Conservation (phyloP, 257 asterid species). For the Ilex aquifolium region DNA sequence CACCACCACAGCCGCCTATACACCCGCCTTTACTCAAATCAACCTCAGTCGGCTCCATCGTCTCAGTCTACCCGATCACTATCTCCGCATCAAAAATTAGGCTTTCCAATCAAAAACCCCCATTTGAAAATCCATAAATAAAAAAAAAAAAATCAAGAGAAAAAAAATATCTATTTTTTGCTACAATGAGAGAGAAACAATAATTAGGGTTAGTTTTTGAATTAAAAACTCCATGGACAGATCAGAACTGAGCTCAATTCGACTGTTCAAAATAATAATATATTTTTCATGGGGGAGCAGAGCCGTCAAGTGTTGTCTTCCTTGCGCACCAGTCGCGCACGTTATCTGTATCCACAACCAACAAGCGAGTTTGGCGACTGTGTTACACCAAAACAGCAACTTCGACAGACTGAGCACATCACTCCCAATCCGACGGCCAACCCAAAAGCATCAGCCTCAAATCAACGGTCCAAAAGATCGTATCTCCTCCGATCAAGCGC, state of each 20-base stretch:
- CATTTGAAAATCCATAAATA: too few relatives aligned
- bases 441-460: neutral
- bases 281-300: too few relatives aligned
- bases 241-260: too few relatives aligned
- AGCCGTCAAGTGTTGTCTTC: too few relatives aligned
- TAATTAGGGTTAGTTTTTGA: neutral
- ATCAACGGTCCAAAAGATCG: neutral
- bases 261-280: too few relatives aligned
- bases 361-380: neutral
- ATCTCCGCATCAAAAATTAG: neutral
- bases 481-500: neutral
- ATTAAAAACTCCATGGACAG: neutral
- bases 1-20: conserved; percentile 53
- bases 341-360: neutral
- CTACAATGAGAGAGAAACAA: neutral
- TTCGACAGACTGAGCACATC: neutral
- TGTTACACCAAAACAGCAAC: neutral
- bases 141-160: neutral
- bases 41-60: neutral
- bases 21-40: conserved; percentile 16
- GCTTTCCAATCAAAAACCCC: neutral
- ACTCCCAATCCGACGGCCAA: neutral
- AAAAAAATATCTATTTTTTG: neutral
- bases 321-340: neutral
- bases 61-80: neutral